A percentile compares a stretch with the other conserved stretches of the same genome.
These are phyloP conservation scores for Gyromitra esculenta DNA, from an alignment of 2,329 filamentous ascomycete genomes.

Conservation along the genomic window DNA sequence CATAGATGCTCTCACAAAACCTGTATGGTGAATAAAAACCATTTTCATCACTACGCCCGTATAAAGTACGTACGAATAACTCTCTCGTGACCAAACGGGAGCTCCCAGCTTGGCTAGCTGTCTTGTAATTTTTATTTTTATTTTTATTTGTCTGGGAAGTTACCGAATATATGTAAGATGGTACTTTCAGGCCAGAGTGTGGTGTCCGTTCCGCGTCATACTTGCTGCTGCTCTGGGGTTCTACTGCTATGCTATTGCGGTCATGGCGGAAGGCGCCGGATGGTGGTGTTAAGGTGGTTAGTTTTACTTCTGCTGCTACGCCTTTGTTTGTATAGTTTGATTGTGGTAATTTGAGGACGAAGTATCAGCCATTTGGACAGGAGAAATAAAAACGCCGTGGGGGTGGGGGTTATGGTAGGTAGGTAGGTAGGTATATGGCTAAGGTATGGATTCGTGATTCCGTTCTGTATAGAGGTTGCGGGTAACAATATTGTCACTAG, in stretches of 20 bases:
- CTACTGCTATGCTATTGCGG: not conserved
- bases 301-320: not conserved
- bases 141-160: too few species aligned
- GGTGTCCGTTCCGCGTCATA: conserved; percentile 10
- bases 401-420: not conserved
- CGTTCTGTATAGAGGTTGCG: not conserved
- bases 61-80: too few species aligned
- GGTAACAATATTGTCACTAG: not conserved
- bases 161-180: not conserved
- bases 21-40: too few species aligned
- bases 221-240: not conserved
- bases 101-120: too few species aligned
- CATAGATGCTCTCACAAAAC: too few species aligned
- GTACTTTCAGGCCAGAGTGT: not conserved
- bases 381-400: not conserved
- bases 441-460: not conserved
- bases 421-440: not conserved
- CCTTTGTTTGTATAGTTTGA: not conserved
- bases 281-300: not conserved
- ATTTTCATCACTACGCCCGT: too few species aligned
- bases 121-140: too few species aligned
- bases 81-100: too few species aligned
- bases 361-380: not conserved
- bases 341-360: not conserved
- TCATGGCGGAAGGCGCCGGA: not conserved